Evolutionary conservation across 129 eudicot species (phyloP).

Genomic region (Chrysanthemum lavandulifolium): DNA sequence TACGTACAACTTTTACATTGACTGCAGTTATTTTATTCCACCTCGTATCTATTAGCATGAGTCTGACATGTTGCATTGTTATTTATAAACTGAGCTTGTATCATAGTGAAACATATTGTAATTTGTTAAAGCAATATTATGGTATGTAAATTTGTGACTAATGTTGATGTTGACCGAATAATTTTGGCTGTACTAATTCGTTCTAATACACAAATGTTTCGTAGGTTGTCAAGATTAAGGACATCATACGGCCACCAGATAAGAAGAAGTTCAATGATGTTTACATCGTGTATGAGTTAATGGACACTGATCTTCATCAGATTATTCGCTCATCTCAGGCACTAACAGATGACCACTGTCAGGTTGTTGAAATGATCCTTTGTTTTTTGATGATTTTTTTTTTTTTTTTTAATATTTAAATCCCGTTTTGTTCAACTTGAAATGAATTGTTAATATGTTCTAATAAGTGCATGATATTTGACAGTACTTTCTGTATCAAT

Average conservation of each 20-base stretch:
- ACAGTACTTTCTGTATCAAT: conserved; percentile 87
- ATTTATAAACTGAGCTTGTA: too few relatives aligned
- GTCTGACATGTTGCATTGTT: neutral
- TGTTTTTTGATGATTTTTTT: neutral
- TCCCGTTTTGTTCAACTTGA: neutral
- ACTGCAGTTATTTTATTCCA: too few relatives aligned
- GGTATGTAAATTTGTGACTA: too few relatives aligned
- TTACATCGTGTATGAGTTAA: conserved; percentile 59
- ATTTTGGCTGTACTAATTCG: neutral
- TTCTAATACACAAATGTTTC: neutral
- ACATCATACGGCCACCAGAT: conserved; percentile 57
- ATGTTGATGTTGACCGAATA: neutral
- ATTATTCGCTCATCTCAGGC: conserved; percentile 70
- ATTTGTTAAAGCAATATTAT: neutral
- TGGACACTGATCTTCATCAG: conserved; percentile 77
- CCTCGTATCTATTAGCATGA: neutral
- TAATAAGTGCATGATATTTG: conserved; percentile 17
- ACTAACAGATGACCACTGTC: conserved; percentile 70
- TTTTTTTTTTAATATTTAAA: neutral
- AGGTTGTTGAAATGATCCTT: conserved; percentile 25
- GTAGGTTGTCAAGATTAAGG: conserved; percentile 65
- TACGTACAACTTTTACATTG: conserved; percentile 16
- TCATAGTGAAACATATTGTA: neutral
- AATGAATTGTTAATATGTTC: neutral
- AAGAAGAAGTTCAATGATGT: conserved; percentile 56